These are phyloP conservation scores for Mycosphaerella sp. DNA, from an alignment of 2,329 filamentous ascomycete genomes.

Conservation along the genomic window DNA sequence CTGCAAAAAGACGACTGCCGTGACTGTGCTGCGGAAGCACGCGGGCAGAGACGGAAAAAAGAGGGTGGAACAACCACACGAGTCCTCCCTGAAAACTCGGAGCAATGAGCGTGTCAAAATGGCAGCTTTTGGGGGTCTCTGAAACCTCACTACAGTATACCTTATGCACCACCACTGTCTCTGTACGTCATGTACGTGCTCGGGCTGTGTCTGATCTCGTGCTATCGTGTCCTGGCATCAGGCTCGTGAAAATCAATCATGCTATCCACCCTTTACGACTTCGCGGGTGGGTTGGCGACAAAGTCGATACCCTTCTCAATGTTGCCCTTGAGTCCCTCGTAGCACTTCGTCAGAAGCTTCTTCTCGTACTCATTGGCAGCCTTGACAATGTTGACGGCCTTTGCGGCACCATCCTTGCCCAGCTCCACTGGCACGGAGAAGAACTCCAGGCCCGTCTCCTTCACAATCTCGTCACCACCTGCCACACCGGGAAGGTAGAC, in stretches of 20 bases:
- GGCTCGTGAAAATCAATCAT: background rate
- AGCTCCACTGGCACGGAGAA: constrained; percentile 96
- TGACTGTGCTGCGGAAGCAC: background rate
- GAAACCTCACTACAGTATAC: too few relatives aligned
- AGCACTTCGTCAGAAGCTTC: constrained; percentile 68
- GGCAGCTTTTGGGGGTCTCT: too few relatives aligned
- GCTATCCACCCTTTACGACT: constrained; percentile 47
- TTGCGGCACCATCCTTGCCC: constrained; percentile 73
- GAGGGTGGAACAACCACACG: too few relatives aligned
- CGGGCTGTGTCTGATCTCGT: constrained; percentile 10
- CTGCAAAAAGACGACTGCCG: too few relatives aligned
- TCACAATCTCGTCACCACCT: constrained; percentile 77
- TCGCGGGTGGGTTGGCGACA: constrained; percentile 77
- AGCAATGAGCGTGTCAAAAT: too few relatives aligned
- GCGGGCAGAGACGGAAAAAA: background rate
- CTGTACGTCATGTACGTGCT: constrained; percentile 12
- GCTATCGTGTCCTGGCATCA: constrained; percentile 5
- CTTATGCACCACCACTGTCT: too few relatives aligned
- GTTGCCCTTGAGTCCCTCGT: constrained; percentile 80
- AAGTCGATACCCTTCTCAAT: constrained; percentile 92
- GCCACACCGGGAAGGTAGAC: constrained; percentile 88
- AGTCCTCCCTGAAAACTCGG: too few relatives aligned
- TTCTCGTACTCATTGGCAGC: constrained; percentile 81
- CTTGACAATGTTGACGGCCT: constrained; percentile 72
- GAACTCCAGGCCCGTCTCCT: constrained; percentile 78